Percentiles rank a stretch among this genome's conserved stretches.
Conservation (phyloP, 1,284 basidiomycete genomes). For the Neonothopanus nambi region DNA sequence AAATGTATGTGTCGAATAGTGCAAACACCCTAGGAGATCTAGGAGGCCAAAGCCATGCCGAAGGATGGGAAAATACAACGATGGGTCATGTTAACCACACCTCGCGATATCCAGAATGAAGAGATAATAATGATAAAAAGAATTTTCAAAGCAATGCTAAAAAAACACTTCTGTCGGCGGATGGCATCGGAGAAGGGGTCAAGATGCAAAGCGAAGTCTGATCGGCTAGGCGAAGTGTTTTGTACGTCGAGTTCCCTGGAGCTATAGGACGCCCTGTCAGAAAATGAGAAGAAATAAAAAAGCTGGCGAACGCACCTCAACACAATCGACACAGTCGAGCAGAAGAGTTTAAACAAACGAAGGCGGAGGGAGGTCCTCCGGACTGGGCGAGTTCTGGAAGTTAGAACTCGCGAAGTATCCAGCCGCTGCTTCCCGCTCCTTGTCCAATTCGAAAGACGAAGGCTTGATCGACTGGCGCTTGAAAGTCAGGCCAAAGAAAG, state of each 20-base stretch:
- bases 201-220: conserved; percentile 14
- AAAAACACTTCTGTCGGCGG: conserved; percentile 17
- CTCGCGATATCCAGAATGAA: conserved; percentile 14
- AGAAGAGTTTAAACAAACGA: conserved; percentile 46
- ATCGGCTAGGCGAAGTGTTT: conserved; percentile 15
- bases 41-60: conserved; percentile 12
- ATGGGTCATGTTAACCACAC: conserved; percentile 11
- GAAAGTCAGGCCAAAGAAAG: conserved; percentile 31
- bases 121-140: conserved; percentile 16
- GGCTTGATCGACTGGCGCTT: conserved; percentile 8
- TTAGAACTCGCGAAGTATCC: conserved; percentile 70
- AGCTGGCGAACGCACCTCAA: conserved; percentile 16
- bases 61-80: conserved; percentile 12
- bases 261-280: background rate
- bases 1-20: conserved; percentile 7
- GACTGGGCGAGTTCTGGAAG: conserved; percentile 81
- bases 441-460: conserved; percentile 20
- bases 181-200: conserved; percentile 8
- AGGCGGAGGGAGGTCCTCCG: conserved; percentile 72
- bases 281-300: conserved; percentile 24
- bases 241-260: conserved; percentile 4
- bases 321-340: conserved; percentile 8
- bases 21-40: background rate
- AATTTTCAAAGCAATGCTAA: conserved; percentile 16
- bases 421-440: conserved; percentile 26